Conservation (phyloP, 345 rosid genomes). For the Syzygium aqueum region DNA sequence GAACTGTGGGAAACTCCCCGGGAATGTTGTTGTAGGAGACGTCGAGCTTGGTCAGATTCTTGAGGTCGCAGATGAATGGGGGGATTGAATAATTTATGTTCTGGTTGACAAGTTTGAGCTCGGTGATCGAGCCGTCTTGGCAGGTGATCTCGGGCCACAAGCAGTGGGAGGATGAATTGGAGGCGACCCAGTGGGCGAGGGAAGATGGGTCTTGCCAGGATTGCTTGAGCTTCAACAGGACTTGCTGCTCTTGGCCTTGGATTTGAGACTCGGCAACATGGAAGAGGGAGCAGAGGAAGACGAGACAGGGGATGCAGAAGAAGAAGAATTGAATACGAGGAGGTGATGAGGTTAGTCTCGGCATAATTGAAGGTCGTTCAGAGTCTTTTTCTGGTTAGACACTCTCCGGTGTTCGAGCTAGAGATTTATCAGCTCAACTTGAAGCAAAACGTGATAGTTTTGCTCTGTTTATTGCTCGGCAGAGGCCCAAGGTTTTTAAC, state of each 20-base stretch:
- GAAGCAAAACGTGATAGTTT: background rate
- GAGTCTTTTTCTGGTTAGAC: background rate
- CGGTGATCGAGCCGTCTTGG: conserved; percentile 21
- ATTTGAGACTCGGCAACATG: conserved; percentile 3
- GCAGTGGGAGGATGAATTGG: conserved; percentile 29
- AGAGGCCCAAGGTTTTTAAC: background rate
- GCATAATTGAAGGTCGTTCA: background rate
- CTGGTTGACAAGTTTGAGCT: background rate
- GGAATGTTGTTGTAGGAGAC: conserved; percentile 20
- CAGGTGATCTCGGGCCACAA: conserved; percentile 48
- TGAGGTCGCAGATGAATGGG: conserved; percentile 40
- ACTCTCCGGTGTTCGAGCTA: background rate
- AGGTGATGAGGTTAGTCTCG: background rate
- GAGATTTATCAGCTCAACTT: background rate
- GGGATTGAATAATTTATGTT: conserved; percentile 33
- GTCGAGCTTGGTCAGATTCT: conserved; percentile 20
- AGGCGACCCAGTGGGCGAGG: conserved; percentile 26
- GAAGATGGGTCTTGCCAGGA: conserved; percentile 31
- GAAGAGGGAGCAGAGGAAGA: background rate
- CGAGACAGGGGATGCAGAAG: background rate
- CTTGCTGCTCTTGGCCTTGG: conserved; percentile 1
- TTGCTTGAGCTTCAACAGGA: conserved; percentile 27
- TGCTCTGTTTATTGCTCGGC: background rate
- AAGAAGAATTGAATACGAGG: background rate
- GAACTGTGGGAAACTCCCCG: conserved; percentile 26